These are phyloP conservation scores for Postia placenta DNA, from an alignment of 768 basidiomycete species.

Conservation along the genomic window DNA sequence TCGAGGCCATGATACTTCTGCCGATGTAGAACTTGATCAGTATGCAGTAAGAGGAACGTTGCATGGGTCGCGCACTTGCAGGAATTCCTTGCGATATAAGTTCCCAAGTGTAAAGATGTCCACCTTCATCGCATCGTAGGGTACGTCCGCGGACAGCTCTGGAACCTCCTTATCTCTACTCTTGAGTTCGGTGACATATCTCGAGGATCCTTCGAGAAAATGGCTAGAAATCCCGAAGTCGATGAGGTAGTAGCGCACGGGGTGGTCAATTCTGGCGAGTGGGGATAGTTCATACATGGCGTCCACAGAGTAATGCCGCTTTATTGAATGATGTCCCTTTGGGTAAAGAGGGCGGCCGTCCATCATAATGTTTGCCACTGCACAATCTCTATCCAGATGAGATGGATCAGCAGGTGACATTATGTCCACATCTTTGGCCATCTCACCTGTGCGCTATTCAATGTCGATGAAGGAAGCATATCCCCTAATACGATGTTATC, in stretches of 20 bases:
- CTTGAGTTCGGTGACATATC: constrained; percentile 9
- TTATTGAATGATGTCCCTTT: constrained; percentile 17
- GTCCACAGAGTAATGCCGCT: background rate
- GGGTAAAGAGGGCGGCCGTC: constrained; percentile 15
- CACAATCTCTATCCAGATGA: constrained; percentile 14
- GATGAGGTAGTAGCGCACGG: constrained; percentile 13
- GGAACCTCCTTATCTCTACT: constrained; percentile 20
- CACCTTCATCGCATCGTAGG: constrained; percentile 20
- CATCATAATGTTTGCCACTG: constrained; percentile 17
- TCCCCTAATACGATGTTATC: constrained; percentile 10
- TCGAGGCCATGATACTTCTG: constrained; percentile 2
- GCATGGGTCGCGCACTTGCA: background rate
- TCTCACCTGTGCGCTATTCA: constrained; percentile 20
- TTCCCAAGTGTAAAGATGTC: constrained; percentile 23
- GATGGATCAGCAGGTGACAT: background rate
- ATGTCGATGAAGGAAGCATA: constrained; percentile 19
- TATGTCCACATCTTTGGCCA: background rate
- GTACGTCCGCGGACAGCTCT: constrained; percentile 14
- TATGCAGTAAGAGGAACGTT: background rate
- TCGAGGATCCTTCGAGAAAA: constrained; percentile 9
- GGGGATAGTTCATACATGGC: background rate
- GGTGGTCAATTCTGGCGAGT: background rate
- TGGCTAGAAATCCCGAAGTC: constrained; percentile 17
- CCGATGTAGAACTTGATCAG: background rate
- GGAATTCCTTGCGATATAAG: constrained; percentile 15